Evolutionary conservation across 2,329 filamentous ascomycete species (phyloP), one percentile per base, ranked within the genome.

Genomic region (Lachnellula cervina): DNA sequence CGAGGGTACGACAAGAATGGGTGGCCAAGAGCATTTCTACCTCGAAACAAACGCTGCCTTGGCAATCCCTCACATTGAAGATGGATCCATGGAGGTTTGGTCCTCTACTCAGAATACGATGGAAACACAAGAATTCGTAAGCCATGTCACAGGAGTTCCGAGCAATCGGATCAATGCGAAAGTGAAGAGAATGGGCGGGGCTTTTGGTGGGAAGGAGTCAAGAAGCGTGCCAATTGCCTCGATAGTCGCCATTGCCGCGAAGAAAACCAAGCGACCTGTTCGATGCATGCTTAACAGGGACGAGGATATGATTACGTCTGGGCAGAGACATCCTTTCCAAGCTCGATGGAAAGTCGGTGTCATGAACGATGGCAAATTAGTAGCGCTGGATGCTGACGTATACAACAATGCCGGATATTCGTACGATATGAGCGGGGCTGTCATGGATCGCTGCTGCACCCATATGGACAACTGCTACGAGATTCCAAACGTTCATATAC

Each of bases 1-100:
- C 65, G 86, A 83, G 9, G 94, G 94, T 40, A 83, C 88, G 1
- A 82, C 87, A 1, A 81, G 92, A 52, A 97, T 99, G 83, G 94
- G 94, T 49, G 94, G 94, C 0, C 94, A 99, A 68, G 94, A 99
- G 70, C 93, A 99, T 69, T 97, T 99, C 69, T 99, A 97, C 65
- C 80, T 99, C 2, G 94, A 97, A 73, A 97, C 93, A 0, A 87
- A 97, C 61, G 93, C 91, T 2, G 88, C 86, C 56, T 72, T 97
- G 13, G 90, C 83, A 0, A 84, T 97, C 45, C 94, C 93, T 0
- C 96, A 96, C 69, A 85, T 83, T 0, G 93, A 97, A 71, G 90
- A 96, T 70, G 93, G 92, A 0, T 91, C 96, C 70, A 94, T 97
- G 81, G 94, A 97, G 66, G 83, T 99, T 28, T 97, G 87, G 76